Evolutionary conservation across 768 basidiomycete species (phyloP), one percentile per base, ranked within the genome.

Genomic region (Suillus sp.): DNA sequence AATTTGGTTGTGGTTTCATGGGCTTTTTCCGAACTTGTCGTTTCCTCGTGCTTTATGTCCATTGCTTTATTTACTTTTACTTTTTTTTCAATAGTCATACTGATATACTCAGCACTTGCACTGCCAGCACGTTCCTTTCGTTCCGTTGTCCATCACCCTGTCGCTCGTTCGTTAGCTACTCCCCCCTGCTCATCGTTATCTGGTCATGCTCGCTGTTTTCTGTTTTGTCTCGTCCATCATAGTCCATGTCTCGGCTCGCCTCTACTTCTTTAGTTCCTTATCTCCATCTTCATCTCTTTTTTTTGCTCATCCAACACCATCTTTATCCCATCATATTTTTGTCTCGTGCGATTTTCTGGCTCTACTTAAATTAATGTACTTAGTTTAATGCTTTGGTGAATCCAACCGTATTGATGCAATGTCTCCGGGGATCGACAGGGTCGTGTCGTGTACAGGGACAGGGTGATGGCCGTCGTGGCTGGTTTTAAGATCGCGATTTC

Each of bases 291-390:
- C 11, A 42, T 56, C 14, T 42, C 40, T 38, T 22, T 45, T 27
- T 37, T 38, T 50, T 25, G 16, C 62, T 62, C 60, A 61, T 22
- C 37, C n/a, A 50, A 30, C 56, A 62, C 37, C 47, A 43, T 63
- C 54, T 69, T 67, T 70, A 67, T 69, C 62, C 61, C 64, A 64
- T 64, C 63, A 62, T 67, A 64, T 70, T 65, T 63, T 35, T n/a
- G 25, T 34, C 32, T 61, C 63, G n/a, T 48, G 45, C 34, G 56
- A 61, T 65, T 62, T 65, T 27, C 10, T 18, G 55, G 54, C 30
- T 20, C 53, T 54, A 20, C 25, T 40, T 56, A 60, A 30, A 61
- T 32, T 73, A 75, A 75, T 71, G 72, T 73, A 75, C 45, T 61
- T 71, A 69, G 67, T 66, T 40, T 73, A 74, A 69, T 73, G 38